Percentiles rank a stretch among this genome's conserved stretches.
Evolutionary conservation across 306 rosid species (phyloP).

Genomic region (Vigna angularis): DNA sequence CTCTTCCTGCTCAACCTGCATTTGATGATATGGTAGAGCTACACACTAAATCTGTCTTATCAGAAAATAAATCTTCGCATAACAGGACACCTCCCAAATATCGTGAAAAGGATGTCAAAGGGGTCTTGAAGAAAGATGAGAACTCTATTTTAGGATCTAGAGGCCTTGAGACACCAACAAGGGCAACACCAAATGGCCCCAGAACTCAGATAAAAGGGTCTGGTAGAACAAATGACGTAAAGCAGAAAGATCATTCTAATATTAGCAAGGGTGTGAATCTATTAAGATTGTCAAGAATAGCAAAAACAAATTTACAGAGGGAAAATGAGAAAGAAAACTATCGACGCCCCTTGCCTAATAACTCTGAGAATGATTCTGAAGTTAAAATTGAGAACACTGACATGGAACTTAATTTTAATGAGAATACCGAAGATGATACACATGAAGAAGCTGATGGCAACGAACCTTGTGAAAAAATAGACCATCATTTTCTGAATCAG

Average conservation of each 20-base stretch:
- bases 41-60: conserved; percentile 70
- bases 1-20: conserved; percentile 93
- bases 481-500: conserved; percentile 52
- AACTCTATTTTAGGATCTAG: conserved; percentile 66
- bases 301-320: conserved; percentile 81
- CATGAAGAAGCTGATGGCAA: conserved; percentile 78
- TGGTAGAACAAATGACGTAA: conserved; percentile 69
- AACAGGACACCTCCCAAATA: conserved; percentile 82
- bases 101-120: conserved; percentile 80
- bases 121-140: conserved; percentile 71
- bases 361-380: conserved; percentile 79
- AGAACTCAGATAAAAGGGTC: conserved; percentile 76
- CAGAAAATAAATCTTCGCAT: conserved; percentile 70
- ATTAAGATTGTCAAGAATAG: conserved; percentile 91
- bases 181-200: conserved; percentile 73
- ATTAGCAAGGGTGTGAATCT: conserved; percentile 76
- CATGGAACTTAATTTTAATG: conserved; percentile 97
- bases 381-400: conserved; percentile 96
- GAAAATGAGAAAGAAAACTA: conserved; percentile 99
- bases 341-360: conserved; percentile 76
- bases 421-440: conserved; percentile 83
- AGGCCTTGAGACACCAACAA: conserved; percentile 73
- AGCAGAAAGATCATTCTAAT: conserved; percentile 67
- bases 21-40: conserved; percentile 80
- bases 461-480: conserved; percentile 63